Base-by-base conservation (phyloP, 202 grass and related monocot genomes). In the Saccharum hybrid region DNA sequence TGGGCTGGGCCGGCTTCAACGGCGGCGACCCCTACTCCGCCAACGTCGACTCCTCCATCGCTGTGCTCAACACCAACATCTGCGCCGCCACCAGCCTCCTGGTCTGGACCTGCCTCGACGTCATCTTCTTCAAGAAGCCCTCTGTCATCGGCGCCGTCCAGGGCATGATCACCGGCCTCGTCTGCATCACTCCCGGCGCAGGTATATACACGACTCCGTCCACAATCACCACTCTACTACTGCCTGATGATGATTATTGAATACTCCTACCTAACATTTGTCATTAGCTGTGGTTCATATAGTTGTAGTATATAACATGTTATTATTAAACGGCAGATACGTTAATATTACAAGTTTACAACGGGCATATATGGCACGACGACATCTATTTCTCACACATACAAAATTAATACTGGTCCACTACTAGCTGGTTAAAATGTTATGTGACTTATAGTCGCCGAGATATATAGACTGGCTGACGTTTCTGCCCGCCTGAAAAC, bases 1-100 rank as follows among this genome's bases (percentile, higher is more conserved):
- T 97, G 95, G 95, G 95, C 0, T 97, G 95, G 95, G 92, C 95
- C 0, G 95, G 92, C 9, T 97, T 97, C 90, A 97, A 97, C 80
- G 95, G 95, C 78, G 94, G 94, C 0, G 94, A 97, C 68, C 94
- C 94, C 0, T 94, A 94, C 86, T 1, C 92, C 16, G 92, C 94
- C 30, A 94, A 97, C 88, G 59, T 91, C 40, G 92, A 91, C 63
- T 86, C 94, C 6, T 97, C 94, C 5, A 21, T 97, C 23, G 94
- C 95, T 15, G 95, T 97, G 37, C 84, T 97, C 63, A 97, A 94
- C 88, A 94, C 95, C 37, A 94, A 97, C 82, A 94, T 94, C 57
- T 94, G 94, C 81, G 92, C 94, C 0, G 92, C 94, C 6, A 97
- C 90, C 42, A 94, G 92, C 83, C 88, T 98, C 76, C 84, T 98